Evolutionary conservation across 345 rosid genomes (phyloP), one percentile per base, ranked within the genome.

Genomic region (Melastoma malabathricum): DNA sequence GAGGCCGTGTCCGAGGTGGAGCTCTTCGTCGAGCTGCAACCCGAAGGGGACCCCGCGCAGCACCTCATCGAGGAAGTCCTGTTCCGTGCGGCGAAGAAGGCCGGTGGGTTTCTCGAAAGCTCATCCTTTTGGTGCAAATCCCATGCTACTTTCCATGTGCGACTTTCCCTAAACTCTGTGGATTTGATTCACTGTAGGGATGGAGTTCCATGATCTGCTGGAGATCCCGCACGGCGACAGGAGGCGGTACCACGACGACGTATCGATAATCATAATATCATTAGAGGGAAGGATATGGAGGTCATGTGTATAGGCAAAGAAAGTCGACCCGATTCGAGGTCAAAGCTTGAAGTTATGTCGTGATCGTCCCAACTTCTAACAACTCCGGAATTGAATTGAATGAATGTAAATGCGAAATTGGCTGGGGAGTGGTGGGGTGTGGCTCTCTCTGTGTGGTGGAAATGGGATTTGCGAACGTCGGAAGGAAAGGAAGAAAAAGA

Each of bases 11-110:
- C 82, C 7, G 97, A 84, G 58, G 97, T 92, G 4, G 90, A 92
- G 54, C 86, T 77, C 56, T 92, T 87, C 81, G 77, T 92, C 47
- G 18, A 75, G 8, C 53, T 87, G 59, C 95, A 92, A 63, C 98
- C 98, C 2, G 97, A 87, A 68, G 98, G 98, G 39, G 98, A 92
- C 68, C 98, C 98, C 13, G 98, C 98, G 0, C 97, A 87, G 59
- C 98, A 92, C 61, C 82, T 92, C 48, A 71, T 92, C 3, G 95
- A 92, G 70, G 86, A 87, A 60, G 84, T 83, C 34, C 69, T 92
- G 34, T 84, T 82, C 62, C 95, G 97, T 3, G 98, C 98, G 27
- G 97, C 98, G 3, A 80, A 87, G 73, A 92, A 84, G 83, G 97
- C 98, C 5, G 98, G 98, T 92, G 84, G 8, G 38, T 14, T 2